A percentile compares a stretch with the other conserved stretches of the same genome.
Conservation (phyloP, 2,329 filamentous ascomycete species). For the Sclerotiophoma versabilis region DNA sequence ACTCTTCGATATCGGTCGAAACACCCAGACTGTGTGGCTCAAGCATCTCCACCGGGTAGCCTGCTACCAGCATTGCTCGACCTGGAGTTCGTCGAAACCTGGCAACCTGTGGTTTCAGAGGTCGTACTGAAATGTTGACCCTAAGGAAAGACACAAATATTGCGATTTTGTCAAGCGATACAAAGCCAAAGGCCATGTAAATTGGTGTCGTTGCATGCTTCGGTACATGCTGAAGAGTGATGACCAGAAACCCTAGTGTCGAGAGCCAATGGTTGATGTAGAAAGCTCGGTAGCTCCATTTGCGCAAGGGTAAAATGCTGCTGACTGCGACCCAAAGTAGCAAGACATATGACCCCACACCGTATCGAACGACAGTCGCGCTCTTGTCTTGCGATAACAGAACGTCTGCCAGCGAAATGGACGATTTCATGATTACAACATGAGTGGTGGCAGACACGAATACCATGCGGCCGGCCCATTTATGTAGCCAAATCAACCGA, state of each 20-base stretch:
- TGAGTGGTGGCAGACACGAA: conserved; percentile 39
- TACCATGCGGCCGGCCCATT: conserved; percentile 31
- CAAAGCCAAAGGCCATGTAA: conserved; percentile 24
- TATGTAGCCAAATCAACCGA: conserved; percentile 34
- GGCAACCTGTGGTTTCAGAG: conserved; percentile 14
- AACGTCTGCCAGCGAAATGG: conserved; percentile 30
- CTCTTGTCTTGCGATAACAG: conserved; percentile 26
- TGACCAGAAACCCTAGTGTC: conserved; percentile 29
- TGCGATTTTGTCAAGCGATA: conserved; percentile 27
- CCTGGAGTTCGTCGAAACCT: conserved; percentile 16
- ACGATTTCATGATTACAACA: conserved; percentile 35
- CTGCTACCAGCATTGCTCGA: conserved; percentile 25
- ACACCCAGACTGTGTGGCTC: conserved; percentile 11
- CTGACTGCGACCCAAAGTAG: conserved; percentile 35
- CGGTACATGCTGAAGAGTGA: conserved; percentile 35
- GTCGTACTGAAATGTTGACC: conserved; percentile 28
- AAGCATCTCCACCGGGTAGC: conserved; percentile 35
- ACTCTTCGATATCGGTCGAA: conserved; percentile 13
- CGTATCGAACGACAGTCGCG: conserved; percentile 34
- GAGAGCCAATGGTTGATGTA: conserved; percentile 39
- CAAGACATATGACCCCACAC: conserved; percentile 30
- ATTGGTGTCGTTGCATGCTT: conserved; percentile 31
- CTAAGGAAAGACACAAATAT: conserved; percentile 15
- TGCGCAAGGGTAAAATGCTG: conserved; percentile 31
- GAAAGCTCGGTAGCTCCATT: conserved; percentile 35